phyloP scores from a whole-genome alignment of 2,329 filamentous ascomycete genomes.

The Myriosclerotinia curreyana region DNA sequence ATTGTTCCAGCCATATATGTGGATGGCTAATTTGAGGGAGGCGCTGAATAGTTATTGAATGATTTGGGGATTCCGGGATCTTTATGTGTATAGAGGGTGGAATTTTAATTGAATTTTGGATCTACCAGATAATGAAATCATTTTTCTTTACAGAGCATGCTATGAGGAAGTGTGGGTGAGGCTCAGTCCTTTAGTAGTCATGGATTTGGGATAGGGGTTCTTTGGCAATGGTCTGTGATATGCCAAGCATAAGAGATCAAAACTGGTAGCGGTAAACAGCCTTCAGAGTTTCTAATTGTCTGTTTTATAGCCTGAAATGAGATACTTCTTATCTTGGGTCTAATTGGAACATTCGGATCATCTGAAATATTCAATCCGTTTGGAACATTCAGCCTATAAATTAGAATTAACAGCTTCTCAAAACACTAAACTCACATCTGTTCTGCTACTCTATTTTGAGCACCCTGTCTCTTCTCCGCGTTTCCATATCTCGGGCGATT shows the following conservation, averaged over 20 bases:
- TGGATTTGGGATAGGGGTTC: neutral
- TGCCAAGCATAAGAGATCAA: neutral
- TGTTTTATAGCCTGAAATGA: no score
- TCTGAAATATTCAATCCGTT: no score
- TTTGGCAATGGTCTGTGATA: neutral
- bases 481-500: neutral
- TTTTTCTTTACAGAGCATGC: neutral
- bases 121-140: neutral
- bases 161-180: neutral
- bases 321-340: no score
- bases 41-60: slow-evolving; percentile 10
- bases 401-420: no score
- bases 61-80: neutral
- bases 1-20: slow-evolving; percentile 42
- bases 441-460: no score
- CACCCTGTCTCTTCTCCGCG: no score
- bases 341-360: no score
- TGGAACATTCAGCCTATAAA: no score
- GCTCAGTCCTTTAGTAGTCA: neutral
- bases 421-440: no score
- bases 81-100: neutral
- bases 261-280: neutral
- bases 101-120: neutral
- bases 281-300: neutral
- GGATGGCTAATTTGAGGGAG: slow-evolving; percentile 21